Percentiles rank a stretch among this genome's conserved stretches.
Evolutionary conservation across 768 basidiomycete genomes (phyloP).

Genomic region (Terana coerulea): DNA sequence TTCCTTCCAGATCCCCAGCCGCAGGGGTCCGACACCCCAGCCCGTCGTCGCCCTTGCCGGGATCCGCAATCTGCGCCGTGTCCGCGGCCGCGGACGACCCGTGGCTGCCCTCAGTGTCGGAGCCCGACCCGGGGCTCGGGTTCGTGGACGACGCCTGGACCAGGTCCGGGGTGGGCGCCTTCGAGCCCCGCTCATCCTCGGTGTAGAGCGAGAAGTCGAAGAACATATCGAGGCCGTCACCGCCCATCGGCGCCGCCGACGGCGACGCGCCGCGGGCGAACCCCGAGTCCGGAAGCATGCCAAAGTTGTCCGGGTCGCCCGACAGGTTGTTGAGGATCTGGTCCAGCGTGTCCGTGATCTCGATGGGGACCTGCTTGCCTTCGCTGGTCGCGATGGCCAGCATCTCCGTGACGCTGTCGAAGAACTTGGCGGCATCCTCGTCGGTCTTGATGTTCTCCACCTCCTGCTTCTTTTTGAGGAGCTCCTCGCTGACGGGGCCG

Average conservation of each 20-base stretch:
- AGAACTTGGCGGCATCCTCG: conserved; percentile 59
- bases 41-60: conserved; percentile 50
- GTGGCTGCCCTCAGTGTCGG: conserved; percentile 53
- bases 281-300: conserved; percentile 21
- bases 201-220: conserved; percentile 64
- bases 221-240: conserved; percentile 52
- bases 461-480: conserved; percentile 38
- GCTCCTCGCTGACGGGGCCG: conserved; percentile 48
- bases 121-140: conserved; percentile 71
- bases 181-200: conserved; percentile 58
- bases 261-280: not conserved
- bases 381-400: conserved; percentile 48
- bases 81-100: conserved; percentile 39
- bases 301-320: conserved; percentile 36
- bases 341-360: conserved; percentile 59
- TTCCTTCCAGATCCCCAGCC: conserved; percentile 61
- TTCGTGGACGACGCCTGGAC: conserved; percentile 69
- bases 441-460: conserved; percentile 53
- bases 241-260: conserved; percentile 29
- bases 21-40: conserved; percentile 43
- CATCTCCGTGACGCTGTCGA: conserved; percentile 62
- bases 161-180: conserved; percentile 73
- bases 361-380: conserved; percentile 37
- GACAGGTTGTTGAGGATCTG: conserved; percentile 58
- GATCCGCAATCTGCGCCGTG: conserved; percentile 34